phyloP scores from a whole-genome alignment of 2,329 filamentous ascomycete genomes.

The Dactylellina parvicollis region DNA sequence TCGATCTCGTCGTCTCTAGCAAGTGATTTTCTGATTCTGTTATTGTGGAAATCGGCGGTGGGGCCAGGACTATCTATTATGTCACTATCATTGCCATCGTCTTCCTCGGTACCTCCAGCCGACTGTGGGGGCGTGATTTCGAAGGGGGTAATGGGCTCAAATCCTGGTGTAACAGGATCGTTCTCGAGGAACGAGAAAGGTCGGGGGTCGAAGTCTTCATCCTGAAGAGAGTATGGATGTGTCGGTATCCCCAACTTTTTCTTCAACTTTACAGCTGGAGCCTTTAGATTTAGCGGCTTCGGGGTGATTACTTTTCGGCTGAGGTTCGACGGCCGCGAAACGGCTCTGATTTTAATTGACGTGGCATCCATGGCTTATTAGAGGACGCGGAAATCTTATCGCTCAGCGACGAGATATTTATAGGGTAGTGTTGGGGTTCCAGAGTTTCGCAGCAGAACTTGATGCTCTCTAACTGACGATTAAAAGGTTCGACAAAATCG shows the following conservation, averaged over 20 bases:
- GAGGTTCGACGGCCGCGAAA: constrained; percentile 52
- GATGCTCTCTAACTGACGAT: background rate
- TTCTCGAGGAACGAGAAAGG: constrained; percentile 53
- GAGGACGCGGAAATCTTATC: constrained; percentile 1
- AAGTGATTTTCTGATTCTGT: constrained; percentile 23
- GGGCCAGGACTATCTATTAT: constrained; percentile 53
- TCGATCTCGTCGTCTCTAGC: constrained; percentile 31
- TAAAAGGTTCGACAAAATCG: background rate
- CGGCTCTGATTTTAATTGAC: constrained; percentile 51
- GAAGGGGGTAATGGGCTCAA: constrained; percentile 54
- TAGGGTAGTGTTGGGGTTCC: background rate
- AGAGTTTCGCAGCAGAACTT: background rate
- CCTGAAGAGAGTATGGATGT: constrained; percentile 45
- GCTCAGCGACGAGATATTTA: constrained; percentile 35
- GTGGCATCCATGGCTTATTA: constrained; percentile 35
- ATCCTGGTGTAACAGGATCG: constrained; percentile 51
- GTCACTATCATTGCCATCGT: constrained; percentile 46
- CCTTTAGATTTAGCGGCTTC: constrained; percentile 51
- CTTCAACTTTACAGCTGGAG: constrained; percentile 38
- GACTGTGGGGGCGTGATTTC: constrained; percentile 54
- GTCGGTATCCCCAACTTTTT: constrained; percentile 20
- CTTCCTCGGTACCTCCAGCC: constrained; percentile 38
- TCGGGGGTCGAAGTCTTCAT: constrained; percentile 47
- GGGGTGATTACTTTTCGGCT: constrained; percentile 52
- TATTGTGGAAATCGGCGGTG: constrained; percentile 49